phyloP scores from a whole-genome alignment of 768 basidiomycete genomes.

The Pleurotus eryngii region DNA sequence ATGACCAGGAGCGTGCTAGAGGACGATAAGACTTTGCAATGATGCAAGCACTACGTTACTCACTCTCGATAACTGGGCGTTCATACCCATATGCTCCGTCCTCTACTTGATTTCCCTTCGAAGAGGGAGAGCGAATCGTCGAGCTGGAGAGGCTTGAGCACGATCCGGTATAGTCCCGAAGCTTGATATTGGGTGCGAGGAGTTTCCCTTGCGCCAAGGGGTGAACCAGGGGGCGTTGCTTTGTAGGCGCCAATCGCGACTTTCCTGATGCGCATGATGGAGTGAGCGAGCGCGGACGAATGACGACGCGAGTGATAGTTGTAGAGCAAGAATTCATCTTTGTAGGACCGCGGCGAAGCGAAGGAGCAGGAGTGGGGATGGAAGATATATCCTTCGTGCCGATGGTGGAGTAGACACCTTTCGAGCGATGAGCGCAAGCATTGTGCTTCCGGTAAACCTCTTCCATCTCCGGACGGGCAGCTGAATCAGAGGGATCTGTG shows the following conservation, averaged over 20 bases:
- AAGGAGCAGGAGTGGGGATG: constrained; percentile 8
- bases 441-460: constrained; percentile 42
- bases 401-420: constrained; percentile 47
- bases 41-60: constrained; percentile 16
- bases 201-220: constrained; percentile 64
- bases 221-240: constrained; percentile 54
- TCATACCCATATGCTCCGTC: constrained; percentile 20
- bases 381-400: constrained; percentile 21
- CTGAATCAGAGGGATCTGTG: constrained; percentile 20
- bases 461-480: constrained; percentile 19
- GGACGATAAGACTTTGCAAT: constrained; percentile 4
- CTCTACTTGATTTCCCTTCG: constrained; percentile 24
- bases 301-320: constrained; percentile 55
- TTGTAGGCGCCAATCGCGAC: constrained; percentile 22
- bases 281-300: constrained; percentile 28
- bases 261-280: background rate
- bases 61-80: constrained; percentile 53
- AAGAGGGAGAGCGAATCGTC: constrained; percentile 21
- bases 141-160: constrained; percentile 33
- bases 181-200: constrained; percentile 43
- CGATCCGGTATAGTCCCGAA: constrained; percentile 35
- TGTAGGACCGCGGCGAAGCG: constrained; percentile 14
- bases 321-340: constrained; percentile 46
- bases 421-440: constrained; percentile 47
- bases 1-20: too few species aligned